Base-by-base conservation (phyloP, 2,329 filamentous ascomycete genomes). In the Aspergillus phoenicis region DNA sequence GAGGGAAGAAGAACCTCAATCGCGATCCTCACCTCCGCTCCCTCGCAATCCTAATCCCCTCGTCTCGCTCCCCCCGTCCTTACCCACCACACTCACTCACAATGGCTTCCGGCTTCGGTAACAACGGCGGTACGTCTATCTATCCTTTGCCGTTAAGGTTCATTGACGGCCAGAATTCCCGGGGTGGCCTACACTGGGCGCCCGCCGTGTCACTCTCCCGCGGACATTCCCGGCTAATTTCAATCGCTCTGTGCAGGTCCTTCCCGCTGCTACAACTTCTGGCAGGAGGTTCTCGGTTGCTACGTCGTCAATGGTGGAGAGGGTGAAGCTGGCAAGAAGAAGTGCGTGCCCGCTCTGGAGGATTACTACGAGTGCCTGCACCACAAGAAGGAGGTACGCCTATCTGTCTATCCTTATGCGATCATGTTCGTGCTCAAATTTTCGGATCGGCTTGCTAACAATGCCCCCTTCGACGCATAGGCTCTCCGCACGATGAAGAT, bases 281-380 rank as follows among this genome's bases (percentile, higher is more conserved):
- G 95, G 95, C 95, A 99, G 82, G 95, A 99, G 81, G 88, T 98
- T 68, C 90, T 99, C 77, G 93, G 93, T 73, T 99, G 95, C 87
- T 99, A 99, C 79, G 93, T 97, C 63, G 89, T 97, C 75, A 98
- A 98, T 83, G 92, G 92, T 59, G 86, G 85, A 67, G 83, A 89
- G 66, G 90, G 94, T 59, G 90, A 93, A 73, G 84, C 87, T 68
- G 91, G 91, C 69, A 95, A 93, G 83, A 90, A 88, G 79, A 96
- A 96, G 81, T 99, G 96, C 78, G 82, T 85, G 17, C 89, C 91
- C 15, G 86, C 88, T 4, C 84, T 98, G 68, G 95, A 99, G 78
- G 95, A 99, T 77, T 99, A 99, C 83, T 96, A 97, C 78, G 95
- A 99, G 83, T 99, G 96, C 80, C 82, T 99, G 75, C 95, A 99